These are phyloP conservation scores for Eurotiales sp. DNA, from an alignment of 2,329 filamentous ascomycete genomes.

Conservation along the genomic window DNA sequence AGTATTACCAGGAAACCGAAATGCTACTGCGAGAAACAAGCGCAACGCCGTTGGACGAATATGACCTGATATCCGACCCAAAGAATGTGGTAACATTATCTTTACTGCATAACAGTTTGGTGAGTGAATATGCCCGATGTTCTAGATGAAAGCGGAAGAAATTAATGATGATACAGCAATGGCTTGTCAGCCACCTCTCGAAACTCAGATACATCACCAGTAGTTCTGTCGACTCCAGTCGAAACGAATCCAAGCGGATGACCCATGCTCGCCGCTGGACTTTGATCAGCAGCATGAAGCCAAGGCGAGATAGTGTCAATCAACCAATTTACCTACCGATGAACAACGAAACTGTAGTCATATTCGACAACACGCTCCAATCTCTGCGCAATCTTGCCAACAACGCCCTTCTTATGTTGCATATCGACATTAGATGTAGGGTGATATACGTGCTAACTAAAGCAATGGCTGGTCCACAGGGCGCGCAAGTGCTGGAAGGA, in stretches of 20 bases:
- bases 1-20: slow-evolving; percentile 46
- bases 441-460: slow-evolving; percentile 73
- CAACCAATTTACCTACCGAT: slow-evolving; percentile 78
- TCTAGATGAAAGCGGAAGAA: too few relatives aligned
- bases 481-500: slow-evolving; percentile 29
- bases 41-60: slow-evolving; percentile 63
- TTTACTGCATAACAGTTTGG: slow-evolving; percentile 90
- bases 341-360: slow-evolving; percentile 77
- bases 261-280: slow-evolving; percentile 76
- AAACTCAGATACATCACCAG: slow-evolving; percentile 77
- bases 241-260: slow-evolving; percentile 38
- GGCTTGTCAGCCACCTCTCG: slow-evolving; percentile 81
- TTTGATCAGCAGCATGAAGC: slow-evolving; percentile 61
- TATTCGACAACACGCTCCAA: slow-evolving; percentile 81
- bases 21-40: slow-evolving; percentile 52
- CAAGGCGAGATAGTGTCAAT: slow-evolving; percentile 53
- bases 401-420: slow-evolving; percentile 76
- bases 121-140: slow-evolving; percentile 22
- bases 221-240: slow-evolving; percentile 53
- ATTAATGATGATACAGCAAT: slow-evolving; percentile 60
- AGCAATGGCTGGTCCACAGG: slow-evolving; percentile 57
- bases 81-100: slow-evolving; percentile 83
- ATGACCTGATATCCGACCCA: slow-evolving; percentile 84
- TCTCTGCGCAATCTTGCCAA: slow-evolving; percentile 78
- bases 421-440: slow-evolving; percentile 83